A percentile compares a stretch with the other conserved stretches of the same genome.
These are phyloP conservation scores for Pseudonitzschia delicatissima DNA, from an alignment of 108 stramenopile genomes.

Conservation along the genomic window DNA sequence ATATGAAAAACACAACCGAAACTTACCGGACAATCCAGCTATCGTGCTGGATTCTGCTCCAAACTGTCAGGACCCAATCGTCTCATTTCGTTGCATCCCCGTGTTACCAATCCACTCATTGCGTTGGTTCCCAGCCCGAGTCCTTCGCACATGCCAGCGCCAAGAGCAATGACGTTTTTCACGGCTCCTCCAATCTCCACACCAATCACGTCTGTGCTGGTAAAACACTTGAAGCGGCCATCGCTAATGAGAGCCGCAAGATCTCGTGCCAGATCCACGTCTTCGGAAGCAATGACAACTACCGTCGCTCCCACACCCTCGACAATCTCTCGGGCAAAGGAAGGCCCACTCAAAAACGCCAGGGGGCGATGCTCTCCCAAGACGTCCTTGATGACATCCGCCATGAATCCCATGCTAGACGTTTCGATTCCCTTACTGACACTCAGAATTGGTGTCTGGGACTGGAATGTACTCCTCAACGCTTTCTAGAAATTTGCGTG, in stretches of 20 bases:
- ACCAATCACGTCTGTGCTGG: slow-evolving; percentile 87
- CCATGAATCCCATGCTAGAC: slow-evolving; percentile 89
- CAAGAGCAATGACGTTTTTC: slow-evolving; percentile 97
- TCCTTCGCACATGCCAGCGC: slow-evolving; percentile 98
- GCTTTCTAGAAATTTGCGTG: slow-evolving; percentile 64
- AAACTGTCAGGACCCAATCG: slow-evolving; percentile 83
- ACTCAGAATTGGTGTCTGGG: slow-evolving; percentile 67
- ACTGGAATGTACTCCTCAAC: slow-evolving; percentile 70
- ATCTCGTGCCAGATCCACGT: slow-evolving; percentile 83
- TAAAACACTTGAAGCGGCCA: slow-evolving; percentile 87
- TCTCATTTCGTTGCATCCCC: slow-evolving; percentile 96
- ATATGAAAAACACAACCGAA: neutral
- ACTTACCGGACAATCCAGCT: slow-evolving; percentile 86
- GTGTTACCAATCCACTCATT: slow-evolving; percentile 93
- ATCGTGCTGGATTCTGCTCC: slow-evolving; percentile 89
- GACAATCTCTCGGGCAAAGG: slow-evolving; percentile 93
- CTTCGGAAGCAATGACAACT: slow-evolving; percentile 93
- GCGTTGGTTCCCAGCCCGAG: slow-evolving; percentile 95
- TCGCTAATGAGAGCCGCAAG: slow-evolving; percentile 78
- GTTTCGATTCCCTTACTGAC: slow-evolving; percentile 95
- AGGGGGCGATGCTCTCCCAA: slow-evolving; percentile 85
- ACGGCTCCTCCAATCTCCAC: slow-evolving; percentile 97
- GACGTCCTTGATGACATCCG: slow-evolving; percentile 83
- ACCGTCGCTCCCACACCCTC: slow-evolving; percentile 88
- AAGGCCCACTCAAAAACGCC: slow-evolving; percentile 93